phyloP scores from a whole-genome alignment of 2,329 filamentous ascomycete species.

The Metarhizium sp. region DNA sequence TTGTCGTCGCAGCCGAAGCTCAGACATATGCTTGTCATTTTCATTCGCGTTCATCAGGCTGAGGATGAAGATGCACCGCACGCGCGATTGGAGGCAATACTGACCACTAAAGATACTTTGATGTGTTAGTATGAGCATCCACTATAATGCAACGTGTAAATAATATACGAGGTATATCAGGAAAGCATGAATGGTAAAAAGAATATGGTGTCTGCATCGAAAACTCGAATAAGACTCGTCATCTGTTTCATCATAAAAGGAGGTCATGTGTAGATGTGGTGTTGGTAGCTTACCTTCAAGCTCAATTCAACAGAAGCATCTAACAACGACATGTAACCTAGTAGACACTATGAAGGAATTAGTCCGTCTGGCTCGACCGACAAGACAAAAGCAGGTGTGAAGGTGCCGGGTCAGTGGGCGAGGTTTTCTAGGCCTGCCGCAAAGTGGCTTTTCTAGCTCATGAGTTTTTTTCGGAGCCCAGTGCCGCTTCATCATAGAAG shows the following conservation, averaged over 20 bases:
- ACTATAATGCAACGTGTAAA: background rate
- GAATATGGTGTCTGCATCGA: conserved; percentile 58
- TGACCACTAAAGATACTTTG: conserved; percentile 10
- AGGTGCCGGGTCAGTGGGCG: conserved; percentile 68
- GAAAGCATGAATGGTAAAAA: conserved; percentile 66
- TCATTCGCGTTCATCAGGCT: conserved; percentile 74
- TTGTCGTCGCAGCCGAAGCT: conserved; percentile 49
- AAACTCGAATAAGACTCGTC: conserved; percentile 72
- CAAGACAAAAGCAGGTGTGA: conserved; percentile 6
- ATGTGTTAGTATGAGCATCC: conserved; percentile 14
- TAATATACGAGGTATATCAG: conserved; percentile 24
- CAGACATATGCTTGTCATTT: conserved; percentile 98
- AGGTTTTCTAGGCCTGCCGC: conserved; percentile 99
- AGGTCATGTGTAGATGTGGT: background rate
- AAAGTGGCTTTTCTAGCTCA: conserved; percentile 82
- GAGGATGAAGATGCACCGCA: conserved; percentile 10
- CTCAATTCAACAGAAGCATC: background rate
- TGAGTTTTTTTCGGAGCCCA: conserved; percentile 79
- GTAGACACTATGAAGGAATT: conserved; percentile 7
- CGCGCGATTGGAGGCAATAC: conserved; percentile 8
- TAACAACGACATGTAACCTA: background rate
- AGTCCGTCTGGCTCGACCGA: background rate
- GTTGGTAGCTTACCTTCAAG: conserved; percentile 1
- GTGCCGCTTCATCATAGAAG: conserved; percentile 81
- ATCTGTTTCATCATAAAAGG: conserved; percentile 32